These are phyloP conservation scores for Talaromyces sp. DNA, from an alignment of 2,329 filamentous ascomycete genomes.

Conservation along the genomic window DNA sequence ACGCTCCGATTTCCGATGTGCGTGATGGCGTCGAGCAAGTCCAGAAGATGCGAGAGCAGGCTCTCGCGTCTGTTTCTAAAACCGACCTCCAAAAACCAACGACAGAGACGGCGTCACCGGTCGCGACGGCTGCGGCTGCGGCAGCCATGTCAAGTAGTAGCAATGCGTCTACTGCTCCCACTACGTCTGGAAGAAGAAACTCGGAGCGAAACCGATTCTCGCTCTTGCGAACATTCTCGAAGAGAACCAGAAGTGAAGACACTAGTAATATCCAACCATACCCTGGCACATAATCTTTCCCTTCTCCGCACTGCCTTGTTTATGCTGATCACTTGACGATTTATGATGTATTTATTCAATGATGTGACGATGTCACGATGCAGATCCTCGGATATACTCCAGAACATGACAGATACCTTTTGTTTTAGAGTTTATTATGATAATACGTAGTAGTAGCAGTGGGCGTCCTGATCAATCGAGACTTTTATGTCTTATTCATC, in stretches of 20 bases:
- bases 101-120: background rate
- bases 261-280: conserved; percentile 28
- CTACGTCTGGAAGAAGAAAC: conserved; percentile 2
- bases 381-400: background rate
- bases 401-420: background rate
- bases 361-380: background rate
- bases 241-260: conserved; percentile 13
- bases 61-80: conserved; percentile 6
- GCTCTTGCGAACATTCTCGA: conserved; percentile 18
- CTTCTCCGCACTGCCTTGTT: no score
- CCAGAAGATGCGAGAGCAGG: conserved; percentile 29
- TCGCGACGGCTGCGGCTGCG: background rate
- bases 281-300: conserved; percentile 29
- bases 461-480: no score
- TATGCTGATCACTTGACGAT: no score
- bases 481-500: no score
- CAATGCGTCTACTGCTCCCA: background rate
- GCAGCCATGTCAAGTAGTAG: background rate
- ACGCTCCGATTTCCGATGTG: conserved; percentile 37
- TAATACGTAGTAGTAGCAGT: no score
- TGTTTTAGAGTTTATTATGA: background rate
- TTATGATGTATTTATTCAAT: background rate
- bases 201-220: conserved; percentile 9
- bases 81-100: background rate
- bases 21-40: conserved; percentile 38